Evolutionary conservation across 2,329 filamentous ascomycete genomes (phyloP), one percentile per base, ranked within the genome.

Genomic region (Daldinia sp.): DNA sequence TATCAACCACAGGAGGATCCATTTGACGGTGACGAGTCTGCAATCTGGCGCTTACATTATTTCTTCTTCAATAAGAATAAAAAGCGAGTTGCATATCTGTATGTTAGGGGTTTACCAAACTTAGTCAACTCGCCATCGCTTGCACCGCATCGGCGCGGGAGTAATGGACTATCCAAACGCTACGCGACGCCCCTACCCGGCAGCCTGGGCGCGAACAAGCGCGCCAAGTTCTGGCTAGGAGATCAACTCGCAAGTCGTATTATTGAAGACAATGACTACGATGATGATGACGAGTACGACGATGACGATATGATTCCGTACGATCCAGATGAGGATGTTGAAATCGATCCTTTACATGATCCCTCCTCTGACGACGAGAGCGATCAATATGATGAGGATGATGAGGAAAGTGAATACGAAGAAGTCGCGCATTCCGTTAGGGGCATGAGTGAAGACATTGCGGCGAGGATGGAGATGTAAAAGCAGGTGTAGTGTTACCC

Each of bases 21-120:
- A 0, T 97, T 97, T 75, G 92, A 94, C 74, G 94, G 94, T 70
- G 94, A 97, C 69, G 94, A 98, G 77, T 93, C 93, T 69, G 92
- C 94, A 9, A 94, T 99, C 70, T 99, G 95, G 95, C 94, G 93
- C 56, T 86, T 94, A 70, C 94, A 98, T 79, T 98, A 97, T 81
- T 97, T 99, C 84, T 97, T 98, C 80, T 98, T 98, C 87, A 98
- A 97, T 84, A 95, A 95, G 76, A 85, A 90, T 28, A 87, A 91
- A 77, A 98, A 98, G 83, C 90, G 96, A 46, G 95, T 99, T 18
- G 94, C 93, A 68, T 99, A 99, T 79, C 83, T 99, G 51, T 97
- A 98, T 77, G 88, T 98, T 51, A 91, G 95, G 68, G 94, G 93
- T n/a, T 89, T 98, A 51, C 95, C 89, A 65, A 91, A 91, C 73